Evolutionary conservation across 768 basidiomycete species (phyloP), one percentile per base, ranked within the genome.

Genomic region (Boletus sp.): DNA sequence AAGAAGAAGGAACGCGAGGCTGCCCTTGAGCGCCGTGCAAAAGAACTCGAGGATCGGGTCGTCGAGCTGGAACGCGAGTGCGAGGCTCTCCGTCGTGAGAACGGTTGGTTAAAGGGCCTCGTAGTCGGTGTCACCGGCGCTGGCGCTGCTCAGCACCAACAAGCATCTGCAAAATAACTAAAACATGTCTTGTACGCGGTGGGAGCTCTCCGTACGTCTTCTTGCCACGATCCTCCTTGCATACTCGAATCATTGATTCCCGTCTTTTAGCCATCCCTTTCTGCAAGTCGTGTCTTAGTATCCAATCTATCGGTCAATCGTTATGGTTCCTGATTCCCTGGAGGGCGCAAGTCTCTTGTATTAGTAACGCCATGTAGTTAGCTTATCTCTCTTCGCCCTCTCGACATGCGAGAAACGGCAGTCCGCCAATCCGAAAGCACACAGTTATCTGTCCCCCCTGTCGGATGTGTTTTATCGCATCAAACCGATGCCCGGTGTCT

Each of bases 1-100:
- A 97, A 96, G 81, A 97, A 97, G 79, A 97, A 97, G 77, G 92
- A 95, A 72, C 80, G 94, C 14, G 94, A 97, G 74, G 87, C 83
- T 2, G 93, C 94, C 15, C 76, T 96, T 21, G 94, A 96, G 73
- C 80, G 78, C 40, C 85, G 84, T 63, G 84, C 89, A 15, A 93
- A 92, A 74, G 92, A 95, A 66, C 78, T 96, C 15, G 89, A 93
- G 66, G 75, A 75, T 0, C 82, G 86, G 49, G 90, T 95, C 14
- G 77, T 73, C 51, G 90, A 90, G 64, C 79, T 97, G 14, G 94
- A 97, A 75, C 82, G 88, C 69, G 93, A 96, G 72, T 94, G 94
- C 70, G 93, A 96, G 70, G 84, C 82, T 0, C 77, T 95, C 47
- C 78, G 91, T 45, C 79, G 90, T 54, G 93, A 97, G 75, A 97